Evolutionary conservation across 2,329 filamentous ascomycete genomes (phyloP).

Genomic region (Diaporthe sp.): DNA sequence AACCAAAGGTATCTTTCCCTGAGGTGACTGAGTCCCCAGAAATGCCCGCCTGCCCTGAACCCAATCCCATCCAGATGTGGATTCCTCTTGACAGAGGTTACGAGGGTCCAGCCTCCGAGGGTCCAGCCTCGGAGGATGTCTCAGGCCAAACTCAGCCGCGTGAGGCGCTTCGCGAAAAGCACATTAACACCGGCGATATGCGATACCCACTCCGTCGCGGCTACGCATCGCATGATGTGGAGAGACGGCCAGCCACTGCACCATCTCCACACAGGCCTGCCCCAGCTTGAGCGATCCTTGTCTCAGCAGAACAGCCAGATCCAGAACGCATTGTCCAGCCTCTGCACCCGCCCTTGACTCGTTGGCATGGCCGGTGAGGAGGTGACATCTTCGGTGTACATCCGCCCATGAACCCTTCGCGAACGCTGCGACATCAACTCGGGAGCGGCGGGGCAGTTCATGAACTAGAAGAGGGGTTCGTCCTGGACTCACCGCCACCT

Average conservation of each 20-base stretch:
- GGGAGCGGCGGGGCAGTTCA: slow-evolving; percentile 20
- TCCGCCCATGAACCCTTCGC: slow-evolving; percentile 10
- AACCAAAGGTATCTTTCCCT: not conserved
- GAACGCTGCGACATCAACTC: slow-evolving; percentile 16
- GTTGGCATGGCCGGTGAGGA: slow-evolving; percentile 3
- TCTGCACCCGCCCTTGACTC: slow-evolving; percentile 32
- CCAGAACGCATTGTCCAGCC: slow-evolving; percentile 31
- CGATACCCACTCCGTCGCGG: slow-evolving; percentile 21
- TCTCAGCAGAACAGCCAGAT: slow-evolving; percentile 13
- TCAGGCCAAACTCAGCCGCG: slow-evolving; percentile 16
- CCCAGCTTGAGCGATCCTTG: slow-evolving; percentile 12
- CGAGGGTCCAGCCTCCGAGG: slow-evolving; percentile 10
- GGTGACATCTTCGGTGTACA: slow-evolving; percentile 25
- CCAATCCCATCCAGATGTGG: not conserved
- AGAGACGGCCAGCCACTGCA: slow-evolving; percentile 23
- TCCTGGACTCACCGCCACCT: slow-evolving; percentile 25
- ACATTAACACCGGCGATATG: slow-evolving; percentile 9
- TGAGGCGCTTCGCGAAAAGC: slow-evolving; percentile 20
- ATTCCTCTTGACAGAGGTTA: slow-evolving; percentile 3
- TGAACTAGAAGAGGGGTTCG: slow-evolving; percentile 7
- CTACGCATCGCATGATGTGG: slow-evolving; percentile 28
- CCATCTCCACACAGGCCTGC: slow-evolving; percentile 1
- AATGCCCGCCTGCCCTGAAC: slow-evolving; percentile 6
- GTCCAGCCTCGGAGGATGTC: slow-evolving; percentile 10
- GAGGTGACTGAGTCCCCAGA: not conserved